Evolutionary conservation across 2,329 filamentous ascomycete genomes (phyloP).

Genomic region (Blastomyces emzantsi): DNA sequence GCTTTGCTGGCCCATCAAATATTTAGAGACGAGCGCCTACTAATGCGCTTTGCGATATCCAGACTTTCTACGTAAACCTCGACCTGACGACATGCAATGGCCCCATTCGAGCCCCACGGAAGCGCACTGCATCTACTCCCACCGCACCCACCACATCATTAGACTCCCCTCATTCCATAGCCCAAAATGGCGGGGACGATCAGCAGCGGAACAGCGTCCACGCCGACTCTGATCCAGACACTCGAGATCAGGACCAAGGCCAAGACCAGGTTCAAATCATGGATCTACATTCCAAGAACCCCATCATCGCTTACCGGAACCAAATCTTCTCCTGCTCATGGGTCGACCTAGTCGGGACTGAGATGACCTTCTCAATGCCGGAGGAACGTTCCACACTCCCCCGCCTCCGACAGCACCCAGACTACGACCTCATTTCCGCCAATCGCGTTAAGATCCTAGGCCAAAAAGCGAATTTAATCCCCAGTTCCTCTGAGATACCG

Average conservation of each 20-base stretch:
- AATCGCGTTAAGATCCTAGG: constrained; percentile 62
- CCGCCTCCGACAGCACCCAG: constrained; percentile 33
- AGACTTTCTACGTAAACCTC: constrained; percentile 53
- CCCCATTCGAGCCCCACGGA: constrained; percentile 28
- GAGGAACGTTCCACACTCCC: constrained; percentile 43
- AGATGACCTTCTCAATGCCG: constrained; percentile 58
- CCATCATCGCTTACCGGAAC: constrained; percentile 70
- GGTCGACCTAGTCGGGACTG: constrained; percentile 75
- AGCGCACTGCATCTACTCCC: constrained; percentile 12
- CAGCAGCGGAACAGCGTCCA: constrained; percentile 6
- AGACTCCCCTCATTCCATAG: constrained; percentile 7
- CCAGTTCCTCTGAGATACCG: constrained; percentile 27
- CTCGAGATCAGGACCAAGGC: constrained; percentile 16
- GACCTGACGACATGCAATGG: constrained; percentile 45
- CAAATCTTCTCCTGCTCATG: constrained; percentile 72
- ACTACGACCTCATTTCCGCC: constrained; percentile 63
- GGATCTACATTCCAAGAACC: constrained; percentile 67
- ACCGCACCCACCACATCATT: constrained; percentile 15
- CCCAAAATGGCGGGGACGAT: constrained; percentile 9
- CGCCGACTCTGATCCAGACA: constrained; percentile 15
- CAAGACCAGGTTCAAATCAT: constrained; percentile 60
- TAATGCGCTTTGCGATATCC: not conserved
- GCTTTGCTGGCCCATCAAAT: not conserved
- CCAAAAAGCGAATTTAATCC: constrained; percentile 51
- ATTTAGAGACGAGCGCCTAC: not conserved